A percentile compares a stretch with the other conserved stretches of the same genome.
phyloP scores from a whole-genome alignment of 2,329 filamentous ascomycete genomes.

The Penicillium crustosum region DNA sequence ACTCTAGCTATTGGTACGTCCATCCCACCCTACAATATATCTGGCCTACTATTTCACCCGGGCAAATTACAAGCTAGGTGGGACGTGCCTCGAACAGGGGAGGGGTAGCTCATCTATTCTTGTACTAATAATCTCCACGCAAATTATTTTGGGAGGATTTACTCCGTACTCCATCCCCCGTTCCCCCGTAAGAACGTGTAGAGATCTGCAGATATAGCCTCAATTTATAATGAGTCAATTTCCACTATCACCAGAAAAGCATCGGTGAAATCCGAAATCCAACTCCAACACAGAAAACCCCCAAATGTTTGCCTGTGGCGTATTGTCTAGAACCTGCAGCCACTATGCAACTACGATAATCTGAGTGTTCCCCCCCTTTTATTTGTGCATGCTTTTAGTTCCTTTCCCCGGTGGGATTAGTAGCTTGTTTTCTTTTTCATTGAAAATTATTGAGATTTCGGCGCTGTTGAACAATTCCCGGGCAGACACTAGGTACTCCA shows the following conservation, averaged over 20 bases:
- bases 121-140: neutral
- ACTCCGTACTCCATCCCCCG: no score
- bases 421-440: neutral
- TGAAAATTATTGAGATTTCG: neutral
- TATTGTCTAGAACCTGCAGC: constrained; percentile 10
- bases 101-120: neutral
- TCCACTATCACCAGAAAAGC: neutral
- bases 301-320: constrained; percentile 9
- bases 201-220: neutral
- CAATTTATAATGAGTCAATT: neutral
- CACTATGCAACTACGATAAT: constrained; percentile 7
- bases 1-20: neutral
- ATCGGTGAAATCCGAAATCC: constrained; percentile 1
- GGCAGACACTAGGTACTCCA: neutral
- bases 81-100: constrained; percentile 1
- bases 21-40: neutral
- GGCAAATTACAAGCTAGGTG: constrained; percentile 3
- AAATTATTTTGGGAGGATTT: neutral
- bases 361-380: neutral
- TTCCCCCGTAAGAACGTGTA: neutral
- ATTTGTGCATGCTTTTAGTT: neutral
- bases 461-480: neutral
- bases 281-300: neutral
- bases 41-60: neutral
- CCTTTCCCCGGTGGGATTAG: neutral